Evolutionary conservation across 1,139 yeast species (phyloP), one percentile per base, ranked within the genome.

Genomic region (Yamadazyma aaseri): DNA sequence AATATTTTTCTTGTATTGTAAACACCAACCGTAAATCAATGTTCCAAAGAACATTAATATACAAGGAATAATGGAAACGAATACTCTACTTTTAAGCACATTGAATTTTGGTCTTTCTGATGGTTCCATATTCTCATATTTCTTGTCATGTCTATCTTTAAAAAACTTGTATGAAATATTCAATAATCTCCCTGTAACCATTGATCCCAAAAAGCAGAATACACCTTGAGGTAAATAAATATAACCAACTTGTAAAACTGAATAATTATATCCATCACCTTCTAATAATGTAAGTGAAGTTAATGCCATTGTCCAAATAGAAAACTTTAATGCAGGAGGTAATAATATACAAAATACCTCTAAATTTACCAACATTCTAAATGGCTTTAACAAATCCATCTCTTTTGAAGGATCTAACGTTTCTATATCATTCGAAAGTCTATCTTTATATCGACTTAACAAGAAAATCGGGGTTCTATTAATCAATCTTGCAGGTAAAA

Each of bases 11-110:
- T 48, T 43, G 31, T 38, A 55, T 29, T 66, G 57, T 13, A 66
- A 40, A 35, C 71, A 62, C 72, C 72, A 66, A 2, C 73, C 73
- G 44, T 59, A 66, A 2, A 64, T 58, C 3, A 62, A 17, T n/a
- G 59, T 42, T 0, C 71, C 71, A 6, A 48, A 36, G 6, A 58
- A 39, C 44, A 53, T 44, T 4, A 56, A 17, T 3, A 41, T 14
- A 2, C 57, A 51, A 0, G 68, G 66, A 1, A 53, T 31, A 3
- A 61, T 34, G 13, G 59, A 47, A 16, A 60, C 37, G 28, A 56
- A 56, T 11, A 65, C 38, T 35, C 72, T 49, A 1, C 63, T 48
- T 13, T 52, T 47, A 12, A 53, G 41, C 7, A 46, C 40, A 38
- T 64, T 58, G 38, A 66, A 65, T 10, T 51, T 47, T 1, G 65